Conservation (phyloP, 352 stramenopile genomes). For the Phytophthora capsici region DNA sequence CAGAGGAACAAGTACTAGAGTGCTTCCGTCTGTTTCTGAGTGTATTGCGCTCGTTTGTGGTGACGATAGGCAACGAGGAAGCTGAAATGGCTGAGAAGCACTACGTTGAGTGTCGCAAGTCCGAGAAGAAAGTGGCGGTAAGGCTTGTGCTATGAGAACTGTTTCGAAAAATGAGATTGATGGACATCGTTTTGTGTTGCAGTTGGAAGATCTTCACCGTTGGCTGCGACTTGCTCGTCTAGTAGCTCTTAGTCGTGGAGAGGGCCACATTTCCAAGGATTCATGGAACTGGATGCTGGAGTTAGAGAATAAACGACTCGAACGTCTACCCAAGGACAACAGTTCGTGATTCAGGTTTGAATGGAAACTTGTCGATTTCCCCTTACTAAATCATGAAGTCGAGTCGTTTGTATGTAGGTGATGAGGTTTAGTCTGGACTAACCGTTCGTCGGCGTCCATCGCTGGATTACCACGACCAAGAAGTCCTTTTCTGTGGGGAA, state of each 20-base stretch:
- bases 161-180: background rate
- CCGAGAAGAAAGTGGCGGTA: conserved; percentile 76
- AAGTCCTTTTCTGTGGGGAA: conserved; percentile 87
- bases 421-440: conserved; percentile 3
- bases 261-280: conserved; percentile 51
- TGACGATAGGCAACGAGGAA: conserved; percentile 75
- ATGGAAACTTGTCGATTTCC: conserved; percentile 18
- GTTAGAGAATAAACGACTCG: conserved; percentile 54
- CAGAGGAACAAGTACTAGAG: conserved; percentile 48
- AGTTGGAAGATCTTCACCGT: conserved; percentile 82
- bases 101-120: conserved; percentile 77
- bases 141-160: conserved; percentile 7
- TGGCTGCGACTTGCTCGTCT: conserved; percentile 80
- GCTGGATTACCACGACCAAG: conserved; percentile 94
- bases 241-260: conserved; percentile 65
- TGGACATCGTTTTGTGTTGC: conserved; percentile 5
- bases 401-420: conserved; percentile 5
- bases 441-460: conserved; percentile 77
- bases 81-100: conserved; percentile 82
- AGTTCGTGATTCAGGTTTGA: conserved; percentile 23
- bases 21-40: conserved; percentile 74
- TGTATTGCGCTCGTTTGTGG: conserved; percentile 57
- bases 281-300: conserved; percentile 70
- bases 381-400: conserved; percentile 13
- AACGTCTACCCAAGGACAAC: conserved; percentile 28